Base-by-base conservation (phyloP, 108 stramenopile genomes). In the Heterococcus sp. region DNA sequence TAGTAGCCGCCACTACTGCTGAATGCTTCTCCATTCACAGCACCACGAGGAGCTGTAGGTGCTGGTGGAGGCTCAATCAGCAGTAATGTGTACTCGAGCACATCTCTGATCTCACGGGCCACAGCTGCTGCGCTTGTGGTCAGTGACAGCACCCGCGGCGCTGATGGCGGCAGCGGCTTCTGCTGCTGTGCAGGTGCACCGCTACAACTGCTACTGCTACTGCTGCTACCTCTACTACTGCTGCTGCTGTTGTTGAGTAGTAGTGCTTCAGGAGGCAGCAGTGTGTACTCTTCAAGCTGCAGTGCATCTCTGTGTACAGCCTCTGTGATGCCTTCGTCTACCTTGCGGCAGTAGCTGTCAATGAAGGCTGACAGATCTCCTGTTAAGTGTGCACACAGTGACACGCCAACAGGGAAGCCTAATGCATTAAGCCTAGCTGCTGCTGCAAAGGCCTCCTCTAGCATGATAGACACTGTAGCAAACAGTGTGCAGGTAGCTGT, bases 391-490 rank as follows among this genome's bases (percentile, higher is more conserved):
- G 77, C 70, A 30, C 70, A 40, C 1, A 78, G 77, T 70, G 66
- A 36, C n/a, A 78, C 77, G 0, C 77, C 77, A n/a, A 78, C 77
- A 2, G 77, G 77, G n/a, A 78, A 78, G 1, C 77, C 77, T 58
- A 67, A 37, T 27, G 66, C 71, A 64, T 69, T 78, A 2, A 78
- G 58, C 29, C 32, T 26, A 1, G 77, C 77, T 26, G 77, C 77
- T 3, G 69, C 77, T 21, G 66, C 77, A 29, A 78, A 78, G 32
- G 66, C 77, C 32, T 78, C 77, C 46, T 78, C 77, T 1, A 78
- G 70, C 77, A 78, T 78, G n/a, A 78, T 35, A 28, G 77, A 78
- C 0, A 78, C 77, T 58, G 69, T 31, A 8, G 46, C 46, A 21
- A 58, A 58, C 14, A 58, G 46, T 21, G 46, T 58, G n/a, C n/a